Evolutionary conservation across 106 monocot species (phyloP), one percentile per base, ranked within the genome.

Genomic region (Allium sativum): DNA sequence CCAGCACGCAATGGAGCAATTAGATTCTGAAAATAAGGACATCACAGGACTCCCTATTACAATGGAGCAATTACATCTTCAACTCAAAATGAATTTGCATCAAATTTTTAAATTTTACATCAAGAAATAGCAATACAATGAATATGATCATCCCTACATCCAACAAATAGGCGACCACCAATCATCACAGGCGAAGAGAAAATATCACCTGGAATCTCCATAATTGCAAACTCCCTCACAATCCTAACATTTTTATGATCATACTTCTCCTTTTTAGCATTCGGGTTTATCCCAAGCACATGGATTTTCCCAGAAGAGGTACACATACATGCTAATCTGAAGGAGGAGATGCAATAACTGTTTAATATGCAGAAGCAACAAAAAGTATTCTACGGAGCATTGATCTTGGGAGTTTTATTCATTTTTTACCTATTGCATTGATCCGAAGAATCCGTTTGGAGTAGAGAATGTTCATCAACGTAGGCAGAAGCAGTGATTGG

Each of bases 121-220:
- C 31, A 31, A 31, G 31, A 31, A 31, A 31, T 31, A 31, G 31
- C 10, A 19, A 96, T n/a, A 53, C 90, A 87, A 69, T 79, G 77
- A 20, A 90, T 50, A 44, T 79, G 67, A 69, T 95, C 84, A 74
- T 95, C 94, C 73, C 94, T 78, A 75, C 94, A 95, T 4, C 94
- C 94, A 12, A 95, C 79, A 52, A 90, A 95, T 64, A 95, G 84
- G 21, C 83, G 76, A 5, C 90, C 83, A 8, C 73, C 76, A 13
- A 95, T 72, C 90, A 95, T 95, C 8, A 95, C 86, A 11, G 94
- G 94, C 0, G 90, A 95, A 51, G 94, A 95, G 59, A 95, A 95
- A 13, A 87, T 70, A 11, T 84, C 86, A 9, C 81, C 90, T 16
- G 67, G 67, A 40, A 95, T 86, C 18, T 81, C 44, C 46, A 73